Evolutionary conservation across 1,284 basidiomycete species (phyloP).

Genomic region (Anthracocystis panici-leucophaei): DNA sequence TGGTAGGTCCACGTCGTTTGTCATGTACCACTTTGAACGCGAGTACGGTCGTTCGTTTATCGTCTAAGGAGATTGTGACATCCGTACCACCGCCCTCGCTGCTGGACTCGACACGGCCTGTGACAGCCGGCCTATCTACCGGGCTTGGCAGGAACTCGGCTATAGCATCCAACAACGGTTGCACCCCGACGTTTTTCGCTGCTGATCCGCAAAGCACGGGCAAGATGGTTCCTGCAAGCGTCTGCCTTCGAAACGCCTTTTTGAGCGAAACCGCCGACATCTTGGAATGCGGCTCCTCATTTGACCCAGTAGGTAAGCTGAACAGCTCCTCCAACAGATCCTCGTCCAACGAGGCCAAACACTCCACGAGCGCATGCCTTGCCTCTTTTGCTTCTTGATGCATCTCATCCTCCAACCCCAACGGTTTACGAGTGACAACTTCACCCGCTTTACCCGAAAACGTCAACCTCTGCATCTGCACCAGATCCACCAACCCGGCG

Average conservation of each 20-base stretch:
- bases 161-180: constrained; percentile 82
- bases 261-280: constrained; percentile 34
- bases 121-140: constrained; percentile 61
- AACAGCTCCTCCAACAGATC: constrained; percentile 79
- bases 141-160: constrained; percentile 85
- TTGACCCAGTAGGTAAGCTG: constrained; percentile 71
- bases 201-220: constrained; percentile 88
- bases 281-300: constrained; percentile 76
- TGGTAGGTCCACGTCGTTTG: constrained; percentile 86
- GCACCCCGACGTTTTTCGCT: constrained; percentile 82
- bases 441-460: constrained; percentile 64
- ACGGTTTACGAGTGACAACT: constrained; percentile 18
- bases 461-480: constrained; percentile 48
- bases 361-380: constrained; percentile 79
- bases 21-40: constrained; percentile 93
- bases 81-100: constrained; percentile 59
- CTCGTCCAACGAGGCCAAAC: constrained; percentile 82
- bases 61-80: constrained; percentile 30
- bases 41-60: constrained; percentile 69
- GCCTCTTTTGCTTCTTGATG: constrained; percentile 78
- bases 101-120: constrained; percentile 2
- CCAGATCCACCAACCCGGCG: constrained; percentile 60
- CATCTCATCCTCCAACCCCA: constrained; percentile 70
- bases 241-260: constrained; percentile 78
- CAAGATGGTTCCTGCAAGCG: constrained; percentile 77